These are phyloP conservation scores for Porphyra umbilicalis DNA, from an alignment of 31 red algal genomes.

Conservation along the genomic window DNA sequence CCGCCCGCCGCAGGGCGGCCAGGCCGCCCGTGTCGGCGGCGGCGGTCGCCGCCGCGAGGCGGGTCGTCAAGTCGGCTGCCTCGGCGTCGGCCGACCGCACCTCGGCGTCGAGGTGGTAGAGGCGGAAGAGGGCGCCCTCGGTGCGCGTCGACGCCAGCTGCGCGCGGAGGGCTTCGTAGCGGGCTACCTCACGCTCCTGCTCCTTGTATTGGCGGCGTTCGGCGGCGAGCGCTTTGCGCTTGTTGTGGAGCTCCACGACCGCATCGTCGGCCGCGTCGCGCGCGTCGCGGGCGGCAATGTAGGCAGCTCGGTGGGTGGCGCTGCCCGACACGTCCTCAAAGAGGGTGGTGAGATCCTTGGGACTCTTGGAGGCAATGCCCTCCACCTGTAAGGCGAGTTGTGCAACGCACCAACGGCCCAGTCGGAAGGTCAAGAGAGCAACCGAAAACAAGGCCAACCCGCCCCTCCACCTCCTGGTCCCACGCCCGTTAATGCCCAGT, in stretches of 20 bases:
- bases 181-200: conserved; percentile 87
- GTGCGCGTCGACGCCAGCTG: conserved; percentile 56
- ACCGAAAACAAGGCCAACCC: too few species aligned
- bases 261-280: conserved; percentile 63
- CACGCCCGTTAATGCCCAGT: too few species aligned
- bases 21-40: background rate
- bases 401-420: too few species aligned
- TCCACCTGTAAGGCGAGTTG: too few species aligned
- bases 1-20: background rate
- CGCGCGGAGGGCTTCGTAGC: conserved; percentile 53
- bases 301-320: conserved; percentile 48
- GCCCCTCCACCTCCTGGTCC: too few species aligned
- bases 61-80: conserved; percentile 13
- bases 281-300: conserved; percentile 41
- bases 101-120: conserved; percentile 76
- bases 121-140: conserved; percentile 63
- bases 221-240: conserved; percentile 65
- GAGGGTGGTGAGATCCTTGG: conserved; percentile 65
- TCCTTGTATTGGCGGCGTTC: conserved; percentile 68
- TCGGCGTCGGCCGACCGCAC: conserved; percentile 13
- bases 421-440: too few species aligned
- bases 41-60: background rate
- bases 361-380: conserved; percentile 69
- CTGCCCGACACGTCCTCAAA: conserved; percentile 94
- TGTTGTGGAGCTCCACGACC: conserved; percentile 55